Evolutionary conservation across 768 basidiomycete species (phyloP).

Genomic region (Heimioporus sp.): DNA sequence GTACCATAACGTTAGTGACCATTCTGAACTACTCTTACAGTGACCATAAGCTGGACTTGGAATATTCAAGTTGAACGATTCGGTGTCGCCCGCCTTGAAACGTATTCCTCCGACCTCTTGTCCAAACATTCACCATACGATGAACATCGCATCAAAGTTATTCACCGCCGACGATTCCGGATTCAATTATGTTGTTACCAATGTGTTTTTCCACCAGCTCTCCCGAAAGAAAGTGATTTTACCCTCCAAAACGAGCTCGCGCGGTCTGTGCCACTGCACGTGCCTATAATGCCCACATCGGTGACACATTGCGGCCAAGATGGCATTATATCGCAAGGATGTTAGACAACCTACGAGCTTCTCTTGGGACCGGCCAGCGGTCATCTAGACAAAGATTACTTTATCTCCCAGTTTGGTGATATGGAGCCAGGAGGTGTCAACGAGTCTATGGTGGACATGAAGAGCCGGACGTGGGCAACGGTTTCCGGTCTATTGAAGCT

Average conservation of each 20-base stretch:
- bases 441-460: constrained; percentile 14
- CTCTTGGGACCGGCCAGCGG: neutral
- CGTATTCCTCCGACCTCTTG: too few relatives aligned
- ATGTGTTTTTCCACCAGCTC: neutral
- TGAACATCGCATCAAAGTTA: too few relatives aligned
- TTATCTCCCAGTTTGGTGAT: neutral
- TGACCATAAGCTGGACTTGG: too few relatives aligned
- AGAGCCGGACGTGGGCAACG: constrained; percentile 19
- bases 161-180: too few relatives aligned
- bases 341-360: constrained; percentile 1
- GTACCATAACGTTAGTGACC: too few relatives aligned
- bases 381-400: neutral
- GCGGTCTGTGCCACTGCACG: constrained; percentile 1
- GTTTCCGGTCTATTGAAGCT: constrained; percentile 6
- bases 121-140: too few relatives aligned
- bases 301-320: neutral
- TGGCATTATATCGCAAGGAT: constrained; percentile 5
- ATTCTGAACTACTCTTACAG: too few relatives aligned
- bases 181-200: neutral
- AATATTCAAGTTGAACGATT: too few relatives aligned
- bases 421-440: neutral
- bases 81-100: too few relatives aligned
- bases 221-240: neutral
- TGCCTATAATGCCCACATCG: neutral
- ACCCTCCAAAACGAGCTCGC: neutral